A percentile compares a stretch with the other conserved stretches of the same genome.
phyloP scores from a whole-genome alignment of 331 rosid genomes.

The Telfairia occidentalis region DNA sequence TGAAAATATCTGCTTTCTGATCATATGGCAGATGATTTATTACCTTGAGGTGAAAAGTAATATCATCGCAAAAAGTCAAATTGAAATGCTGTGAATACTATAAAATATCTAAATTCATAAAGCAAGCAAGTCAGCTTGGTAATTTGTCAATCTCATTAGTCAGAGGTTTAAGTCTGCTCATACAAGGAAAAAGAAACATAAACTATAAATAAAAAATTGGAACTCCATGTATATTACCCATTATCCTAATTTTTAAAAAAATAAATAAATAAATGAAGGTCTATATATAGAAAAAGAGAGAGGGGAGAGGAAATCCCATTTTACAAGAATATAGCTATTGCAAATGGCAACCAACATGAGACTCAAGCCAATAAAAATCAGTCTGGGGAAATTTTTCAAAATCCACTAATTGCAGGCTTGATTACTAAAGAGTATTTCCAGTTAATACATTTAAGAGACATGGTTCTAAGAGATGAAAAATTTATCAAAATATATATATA shows the following conservation, averaged over 20 bases:
- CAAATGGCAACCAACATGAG: neutral
- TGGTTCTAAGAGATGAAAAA: neutral
- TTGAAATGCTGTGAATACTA: conserved; percentile 15
- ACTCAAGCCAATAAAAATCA: neutral
- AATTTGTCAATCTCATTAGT: neutral
- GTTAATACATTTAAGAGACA: neutral
- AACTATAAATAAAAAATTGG: neutral
- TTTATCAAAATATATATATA: neutral
- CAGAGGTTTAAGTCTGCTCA: neutral
- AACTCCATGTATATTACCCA: neutral
- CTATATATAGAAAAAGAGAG: neutral
- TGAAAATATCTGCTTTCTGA: conserved; percentile 95
- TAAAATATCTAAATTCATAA: neutral
- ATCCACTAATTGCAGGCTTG: neutral
- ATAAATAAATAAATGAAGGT: neutral
- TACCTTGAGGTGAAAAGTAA: conserved; percentile 47
- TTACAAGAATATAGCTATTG: neutral
- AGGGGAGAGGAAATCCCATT: neutral
- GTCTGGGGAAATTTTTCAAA: neutral
- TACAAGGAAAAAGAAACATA: neutral
- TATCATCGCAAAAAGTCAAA: conserved; percentile 3
- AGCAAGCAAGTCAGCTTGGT: neutral
- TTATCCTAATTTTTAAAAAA: too few relatives aligned
- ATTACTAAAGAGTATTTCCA: neutral
- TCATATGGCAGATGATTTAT: conserved; percentile 96